Conservation (phyloP, 1,284 basidiomycete genomes). For the Sanguinoderma infundibulare region DNA sequence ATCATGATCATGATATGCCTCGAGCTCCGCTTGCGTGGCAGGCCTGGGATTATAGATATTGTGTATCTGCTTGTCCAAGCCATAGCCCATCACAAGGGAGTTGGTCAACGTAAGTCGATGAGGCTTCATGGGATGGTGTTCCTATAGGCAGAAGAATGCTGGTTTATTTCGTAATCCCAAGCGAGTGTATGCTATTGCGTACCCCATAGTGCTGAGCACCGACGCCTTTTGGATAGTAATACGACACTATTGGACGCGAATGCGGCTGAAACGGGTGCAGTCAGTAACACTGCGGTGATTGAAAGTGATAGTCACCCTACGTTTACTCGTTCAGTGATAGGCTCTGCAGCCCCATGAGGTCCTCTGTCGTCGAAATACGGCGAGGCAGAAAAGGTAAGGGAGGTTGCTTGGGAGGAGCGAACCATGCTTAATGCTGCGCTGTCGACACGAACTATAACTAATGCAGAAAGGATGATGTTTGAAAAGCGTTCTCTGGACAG, state of each 20-base stretch:
- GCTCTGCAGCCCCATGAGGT: conserved; percentile 65
- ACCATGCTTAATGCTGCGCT: conserved; percentile 36
- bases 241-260: conserved; percentile 89
- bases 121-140: conserved; percentile 99
- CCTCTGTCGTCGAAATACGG: conserved; percentile 79
- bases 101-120: conserved; percentile 95
- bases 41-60: conserved; percentile 87
- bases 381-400: conserved; percentile 72
- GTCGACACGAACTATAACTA: background rate
- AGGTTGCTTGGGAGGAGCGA: conserved; percentile 53
- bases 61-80: conserved; percentile 94
- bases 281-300: background rate
- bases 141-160: conserved; percentile 49
- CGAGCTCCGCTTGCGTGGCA: conserved; percentile 90
- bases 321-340: conserved; percentile 75
- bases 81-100: conserved; percentile 94
- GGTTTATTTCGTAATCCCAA: background rate
- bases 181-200: conserved; percentile 32
- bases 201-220: conserved; percentile 97
- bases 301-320: conserved; percentile 43
- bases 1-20: conserved; percentile 91
- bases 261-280: conserved; percentile 59
- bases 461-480: background rate
- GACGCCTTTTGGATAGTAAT: conserved; percentile 94
- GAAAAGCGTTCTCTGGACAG: no score